These are phyloP conservation scores for Chrysanthemum makinoi DNA, from an alignment of 129 eudicot species.

Conservation along the genomic window DNA sequence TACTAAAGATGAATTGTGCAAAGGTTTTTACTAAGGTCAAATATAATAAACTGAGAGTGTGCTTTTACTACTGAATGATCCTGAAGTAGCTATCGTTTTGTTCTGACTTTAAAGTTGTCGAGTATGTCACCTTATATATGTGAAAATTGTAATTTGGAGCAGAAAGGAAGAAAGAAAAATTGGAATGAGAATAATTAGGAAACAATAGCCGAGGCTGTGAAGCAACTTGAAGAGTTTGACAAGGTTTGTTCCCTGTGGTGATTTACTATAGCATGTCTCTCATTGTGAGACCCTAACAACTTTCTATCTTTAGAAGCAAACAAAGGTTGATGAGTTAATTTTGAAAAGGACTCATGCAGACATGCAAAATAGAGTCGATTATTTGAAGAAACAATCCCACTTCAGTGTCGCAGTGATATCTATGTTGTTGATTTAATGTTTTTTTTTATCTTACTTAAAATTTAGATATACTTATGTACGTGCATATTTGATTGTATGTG, in stretches of 20 bases:
- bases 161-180: slow-evolving; percentile 85
- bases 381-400: slow-evolving; percentile 71
- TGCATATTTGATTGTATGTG: slow-evolving; percentile 10
- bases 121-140: neutral
- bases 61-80: too few species aligned
- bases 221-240: slow-evolving; percentile 76
- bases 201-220: slow-evolving; percentile 81
- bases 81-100: too few species aligned
- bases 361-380: slow-evolving; percentile 80
- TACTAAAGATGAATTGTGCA: too few species aligned
- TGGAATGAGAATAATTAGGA: slow-evolving; percentile 95
- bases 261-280: slow-evolving; percentile 8
- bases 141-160: slow-evolving; percentile 26
- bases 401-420: too few species aligned
- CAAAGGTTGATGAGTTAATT: slow-evolving; percentile 48
- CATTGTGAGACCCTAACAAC: slow-evolving; percentile 12
- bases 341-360: slow-evolving; percentile 73
- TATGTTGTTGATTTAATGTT: slow-evolving; percentile 8
- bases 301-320: slow-evolving; percentile 49
- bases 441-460: neutral
- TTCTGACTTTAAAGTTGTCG: too few species aligned
- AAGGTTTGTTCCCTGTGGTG: slow-evolving; percentile 39
- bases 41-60: too few species aligned
- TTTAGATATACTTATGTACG: slow-evolving; percentile 12
- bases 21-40: too few species aligned